Evolutionary conservation across 2,329 filamentous ascomycete genomes (phyloP).

Genomic region (Aspergillus hiratsukae): DNA sequence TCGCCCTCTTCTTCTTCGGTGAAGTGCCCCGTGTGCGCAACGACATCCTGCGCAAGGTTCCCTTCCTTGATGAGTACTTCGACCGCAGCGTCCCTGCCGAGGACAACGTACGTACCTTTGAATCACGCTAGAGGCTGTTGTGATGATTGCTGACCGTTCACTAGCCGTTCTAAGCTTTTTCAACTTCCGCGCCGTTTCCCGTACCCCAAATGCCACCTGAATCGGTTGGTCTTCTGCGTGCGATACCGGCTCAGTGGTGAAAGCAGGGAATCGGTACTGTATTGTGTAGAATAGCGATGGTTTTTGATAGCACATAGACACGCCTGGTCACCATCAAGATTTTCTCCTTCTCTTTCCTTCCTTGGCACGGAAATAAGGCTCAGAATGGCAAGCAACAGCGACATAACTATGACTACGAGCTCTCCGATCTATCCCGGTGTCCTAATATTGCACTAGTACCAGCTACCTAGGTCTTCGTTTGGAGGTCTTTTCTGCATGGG

Average conservation of each 20-base stretch:
- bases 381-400: neutral
- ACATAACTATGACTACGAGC: neutral
- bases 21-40: conserved; percentile 59
- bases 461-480: neutral
- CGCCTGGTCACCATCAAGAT: conserved; percentile 4
- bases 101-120: conserved; percentile 50
- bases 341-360: conserved; percentile 1
- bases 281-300: conserved; percentile 36
- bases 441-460: neutral
- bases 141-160: conserved; percentile 16
- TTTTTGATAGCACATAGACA: conserved; percentile 36
- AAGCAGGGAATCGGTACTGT: conserved; percentile 16
- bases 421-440: neutral
- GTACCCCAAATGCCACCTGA: conserved; percentile 4
- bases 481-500: neutral
- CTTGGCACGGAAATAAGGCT: neutral
- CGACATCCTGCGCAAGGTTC: conserved; percentile 59
- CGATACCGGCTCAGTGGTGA: conserved; percentile 10
- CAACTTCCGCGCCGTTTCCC: conserved; percentile 8
- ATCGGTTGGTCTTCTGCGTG: conserved; percentile 11
- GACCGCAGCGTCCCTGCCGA: conserved; percentile 56
- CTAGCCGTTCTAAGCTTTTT: conserved; percentile 35
- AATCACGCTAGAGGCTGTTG: neutral
- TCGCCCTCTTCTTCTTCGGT: conserved; percentile 61
- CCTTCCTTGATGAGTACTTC: conserved; percentile 55